These are phyloP conservation scores for Dactylonectria macrodidyma DNA, from an alignment of 2,329 filamentous ascomycete species.

Conservation along the genomic window DNA sequence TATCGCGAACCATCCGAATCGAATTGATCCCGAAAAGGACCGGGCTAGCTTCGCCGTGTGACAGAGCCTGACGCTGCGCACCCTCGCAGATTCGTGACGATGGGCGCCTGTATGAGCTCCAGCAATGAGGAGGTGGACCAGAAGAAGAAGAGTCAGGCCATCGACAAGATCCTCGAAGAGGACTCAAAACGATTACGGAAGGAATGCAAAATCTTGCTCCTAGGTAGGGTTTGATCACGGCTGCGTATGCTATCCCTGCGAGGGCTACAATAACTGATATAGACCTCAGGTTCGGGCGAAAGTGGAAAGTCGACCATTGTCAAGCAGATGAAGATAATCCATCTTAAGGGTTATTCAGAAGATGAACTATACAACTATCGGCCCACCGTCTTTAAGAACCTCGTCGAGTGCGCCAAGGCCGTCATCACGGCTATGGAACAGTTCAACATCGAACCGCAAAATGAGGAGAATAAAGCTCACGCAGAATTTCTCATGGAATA, in stretches of 20 bases:
- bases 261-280: conserved; percentile 36
- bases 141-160: conserved; percentile 97
- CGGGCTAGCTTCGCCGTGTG: conserved; percentile 21
- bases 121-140: conserved; percentile 89
- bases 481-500: conserved; percentile 89
- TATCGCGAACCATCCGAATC: conserved; percentile 34
- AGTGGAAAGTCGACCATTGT: conserved; percentile 99
- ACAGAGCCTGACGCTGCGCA: conserved; percentile 33
- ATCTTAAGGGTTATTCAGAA: conserved; percentile 95
- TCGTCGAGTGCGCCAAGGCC: conserved; percentile 96
- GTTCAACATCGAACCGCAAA: conserved; percentile 86
- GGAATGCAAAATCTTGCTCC: conserved; percentile 98
- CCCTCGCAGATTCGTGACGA: conserved; percentile 61
- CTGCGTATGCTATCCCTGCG: conserved; percentile 21
- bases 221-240: conserved; percentile 74
- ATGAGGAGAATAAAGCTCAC: conserved; percentile 79
- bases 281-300: conserved; percentile 86
- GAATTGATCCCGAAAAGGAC: conserved; percentile 33
- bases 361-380: conserved; percentile 96
- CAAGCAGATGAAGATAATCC: conserved; percentile 99
- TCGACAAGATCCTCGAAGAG: conserved; percentile 94
- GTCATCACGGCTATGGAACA: conserved; percentile 93
- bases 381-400: conserved; percentile 97
- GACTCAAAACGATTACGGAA: conserved; percentile 92
- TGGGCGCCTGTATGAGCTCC: conserved; percentile 96